Evolutionary conservation across 2,329 filamentous ascomycete species (phyloP), one percentile per base, ranked within the genome.

Genomic region (Stagonosporopsis tanaceti): DNA sequence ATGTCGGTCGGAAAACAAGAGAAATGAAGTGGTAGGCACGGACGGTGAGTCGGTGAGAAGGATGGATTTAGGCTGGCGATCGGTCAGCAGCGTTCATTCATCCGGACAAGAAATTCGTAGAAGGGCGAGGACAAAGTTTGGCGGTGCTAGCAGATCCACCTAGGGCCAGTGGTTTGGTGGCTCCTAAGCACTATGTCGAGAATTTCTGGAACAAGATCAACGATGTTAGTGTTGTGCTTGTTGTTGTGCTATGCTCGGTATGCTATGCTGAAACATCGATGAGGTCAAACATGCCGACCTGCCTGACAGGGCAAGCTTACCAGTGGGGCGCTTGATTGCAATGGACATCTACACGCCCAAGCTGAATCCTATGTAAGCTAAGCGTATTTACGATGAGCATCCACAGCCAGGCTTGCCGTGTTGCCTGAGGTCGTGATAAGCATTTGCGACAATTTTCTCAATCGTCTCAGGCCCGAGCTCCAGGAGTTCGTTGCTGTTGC

Each of bases 381-480:
- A 27, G 41, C 44, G 20, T 27, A 22, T 41, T 64, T 27, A 69
- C 17, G 58, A 66, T 14, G 58, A 71, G 47, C 76, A 78, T 28
- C 74, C 76, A 64, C 76, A 78, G 15, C 64, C 68, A 1, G 61
- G 69, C 42, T 71, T 68, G 17, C 65, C 65, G 34, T 63, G 65
- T 38, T 66, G 61, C 45, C 63, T 57, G 9, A 69, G 54, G 17
- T 63, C 60, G 27, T 67, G 63, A 32, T 66, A 66, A 27, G 64
- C 64, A 20, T 55, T 63, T 11, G 41, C 32, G 8, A 68, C 64
- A 12, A 72, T 64, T 2, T 1, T 15, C 3, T 68, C 60, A 14
- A 70, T 47, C 1, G 57, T 59, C 53, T 74, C 68, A 32, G 62
- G 30, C 2, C 42, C 20, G 30, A 71, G 61, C 17, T 58, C 38